Percentiles rank a stretch among this genome's conserved stretches.
These are phyloP conservation scores for Truncatella angustata DNA, from an alignment of 2,329 filamentous ascomycete genomes.

Conservation along the genomic window DNA sequence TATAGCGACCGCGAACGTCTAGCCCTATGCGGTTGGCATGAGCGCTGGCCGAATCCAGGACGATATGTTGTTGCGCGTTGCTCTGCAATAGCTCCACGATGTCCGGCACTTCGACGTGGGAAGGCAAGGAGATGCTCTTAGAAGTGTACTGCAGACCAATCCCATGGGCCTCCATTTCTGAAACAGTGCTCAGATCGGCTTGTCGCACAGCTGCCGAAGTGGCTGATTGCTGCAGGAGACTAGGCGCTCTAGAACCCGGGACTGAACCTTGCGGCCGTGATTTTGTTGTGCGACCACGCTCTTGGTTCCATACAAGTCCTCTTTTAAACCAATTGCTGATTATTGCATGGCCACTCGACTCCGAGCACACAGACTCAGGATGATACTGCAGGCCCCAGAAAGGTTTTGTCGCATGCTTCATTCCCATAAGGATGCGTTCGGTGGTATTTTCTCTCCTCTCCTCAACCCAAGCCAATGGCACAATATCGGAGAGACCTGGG, in stretches of 20 bases:
- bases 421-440: slow-evolving; percentile 72
- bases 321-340: slow-evolving; percentile 74
- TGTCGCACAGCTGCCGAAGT: not conserved
- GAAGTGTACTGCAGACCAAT: slow-evolving; percentile 35
- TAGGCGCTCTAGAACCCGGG: slow-evolving; percentile 27
- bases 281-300: slow-evolving; percentile 9
- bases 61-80: slow-evolving; percentile 44
- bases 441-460: slow-evolving; percentile 36
- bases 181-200: not conserved
- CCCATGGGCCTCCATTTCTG: not conserved
- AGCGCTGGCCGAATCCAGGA: slow-evolving; percentile 61
- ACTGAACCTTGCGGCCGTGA: not conserved
- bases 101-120: slow-evolving; percentile 48
- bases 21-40: slow-evolving; percentile 38
- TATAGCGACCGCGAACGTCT: slow-evolving; percentile 61
- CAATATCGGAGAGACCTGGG: slow-evolving; percentile 36
- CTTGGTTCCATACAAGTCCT: slow-evolving; percentile 55
- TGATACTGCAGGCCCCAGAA: slow-evolving; percentile 91
- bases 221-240: slow-evolving; percentile 28
- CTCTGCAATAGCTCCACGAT: slow-evolving; percentile 50
- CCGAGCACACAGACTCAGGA: slow-evolving; percentile 85
- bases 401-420: slow-evolving; percentile 65
- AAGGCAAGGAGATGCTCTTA: slow-evolving; percentile 41
- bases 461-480: slow-evolving; percentile 63
- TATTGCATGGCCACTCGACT: slow-evolving; percentile 60